These are phyloP conservation scores for Dalbergia oliveri DNA, from an alignment of 306 rosid genomes.

Conservation along the genomic window DNA sequence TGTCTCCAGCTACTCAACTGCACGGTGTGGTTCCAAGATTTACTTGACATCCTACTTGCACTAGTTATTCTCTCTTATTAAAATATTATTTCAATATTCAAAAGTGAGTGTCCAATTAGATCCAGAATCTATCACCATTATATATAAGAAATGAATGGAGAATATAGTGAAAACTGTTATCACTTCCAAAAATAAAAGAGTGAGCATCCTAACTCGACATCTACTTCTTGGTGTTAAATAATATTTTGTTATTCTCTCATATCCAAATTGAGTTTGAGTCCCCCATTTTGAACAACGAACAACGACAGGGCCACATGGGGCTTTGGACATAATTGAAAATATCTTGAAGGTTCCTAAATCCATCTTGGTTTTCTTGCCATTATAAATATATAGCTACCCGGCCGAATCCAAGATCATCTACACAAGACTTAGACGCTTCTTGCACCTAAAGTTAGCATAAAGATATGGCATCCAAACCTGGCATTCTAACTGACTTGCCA, in stretches of 20 bases:
- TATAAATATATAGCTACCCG: conserved; percentile 24
- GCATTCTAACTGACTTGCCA: conserved; percentile 51
- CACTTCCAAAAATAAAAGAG: too few species aligned
- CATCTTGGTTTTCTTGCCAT: background rate
- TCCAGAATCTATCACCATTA: too few species aligned
- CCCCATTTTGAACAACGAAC: too few species aligned
- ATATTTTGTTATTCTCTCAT: background rate
- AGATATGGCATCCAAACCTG: conserved; percentile 51
- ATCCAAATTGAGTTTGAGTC: background rate
- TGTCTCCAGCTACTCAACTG: background rate
- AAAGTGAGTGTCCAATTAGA: too few species aligned
- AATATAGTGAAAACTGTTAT: too few species aligned
- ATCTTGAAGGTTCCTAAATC: background rate
- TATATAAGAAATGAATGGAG: too few species aligned
- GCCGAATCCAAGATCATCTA: background rate
- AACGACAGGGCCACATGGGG: too few species aligned
- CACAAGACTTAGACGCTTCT: background rate
- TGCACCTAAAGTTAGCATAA: background rate
- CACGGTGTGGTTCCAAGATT: background rate
- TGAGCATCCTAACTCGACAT: too few species aligned
- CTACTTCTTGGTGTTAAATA: too few species aligned
- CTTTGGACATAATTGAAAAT: too few species aligned
- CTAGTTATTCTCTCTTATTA: too few species aligned
- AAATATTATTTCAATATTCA: too few species aligned
- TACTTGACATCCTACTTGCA: background rate